Evolutionary conservation across 805 yeast species (phyloP).

Genomic region (Candida sakaeoensis): DNA sequence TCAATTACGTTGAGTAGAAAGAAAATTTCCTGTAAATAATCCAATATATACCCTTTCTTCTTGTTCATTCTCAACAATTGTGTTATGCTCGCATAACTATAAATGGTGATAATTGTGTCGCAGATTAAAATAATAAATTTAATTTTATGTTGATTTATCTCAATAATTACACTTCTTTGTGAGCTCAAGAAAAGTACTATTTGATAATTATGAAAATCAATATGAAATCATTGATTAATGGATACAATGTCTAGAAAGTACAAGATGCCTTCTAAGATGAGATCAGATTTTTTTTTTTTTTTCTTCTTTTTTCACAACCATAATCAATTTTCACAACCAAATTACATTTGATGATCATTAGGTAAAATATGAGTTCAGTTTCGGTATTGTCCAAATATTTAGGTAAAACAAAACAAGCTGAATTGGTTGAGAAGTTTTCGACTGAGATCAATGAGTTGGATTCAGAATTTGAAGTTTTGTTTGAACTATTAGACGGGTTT

Average conservation of each 20-base stretch:
- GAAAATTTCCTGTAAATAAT: not conserved
- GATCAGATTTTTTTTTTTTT: not conserved
- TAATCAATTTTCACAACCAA: not conserved
- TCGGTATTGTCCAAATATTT: constrained; percentile 25
- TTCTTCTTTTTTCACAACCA: constrained; percentile 1
- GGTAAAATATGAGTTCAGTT: constrained; percentile 10
- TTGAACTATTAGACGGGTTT: constrained; percentile 24
- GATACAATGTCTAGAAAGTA: too few species aligned
- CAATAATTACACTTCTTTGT: too few species aligned
- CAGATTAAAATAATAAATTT: too few species aligned
- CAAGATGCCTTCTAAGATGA: not conserved
- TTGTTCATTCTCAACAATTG: too few species aligned
- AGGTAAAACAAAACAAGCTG: constrained; percentile 16
- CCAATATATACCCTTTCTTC: too few species aligned
- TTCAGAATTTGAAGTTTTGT: constrained; percentile 18
- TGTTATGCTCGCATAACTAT: too few species aligned
- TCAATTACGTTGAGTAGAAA: constrained; percentile 39
- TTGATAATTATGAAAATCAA: too few species aligned
- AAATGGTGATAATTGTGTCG: too few species aligned
- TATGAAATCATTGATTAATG: too few species aligned
- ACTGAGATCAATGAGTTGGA: constrained; percentile 12
- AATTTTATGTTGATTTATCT: too few species aligned
- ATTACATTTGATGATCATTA: not conserved
- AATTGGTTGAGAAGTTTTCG: constrained; percentile 19
- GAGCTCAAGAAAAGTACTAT: too few species aligned